Evolutionary conservation across 306 rosid genomes (phyloP), one percentile per base, ranked within the genome.

Genomic region (Prunus campanulata): DNA sequence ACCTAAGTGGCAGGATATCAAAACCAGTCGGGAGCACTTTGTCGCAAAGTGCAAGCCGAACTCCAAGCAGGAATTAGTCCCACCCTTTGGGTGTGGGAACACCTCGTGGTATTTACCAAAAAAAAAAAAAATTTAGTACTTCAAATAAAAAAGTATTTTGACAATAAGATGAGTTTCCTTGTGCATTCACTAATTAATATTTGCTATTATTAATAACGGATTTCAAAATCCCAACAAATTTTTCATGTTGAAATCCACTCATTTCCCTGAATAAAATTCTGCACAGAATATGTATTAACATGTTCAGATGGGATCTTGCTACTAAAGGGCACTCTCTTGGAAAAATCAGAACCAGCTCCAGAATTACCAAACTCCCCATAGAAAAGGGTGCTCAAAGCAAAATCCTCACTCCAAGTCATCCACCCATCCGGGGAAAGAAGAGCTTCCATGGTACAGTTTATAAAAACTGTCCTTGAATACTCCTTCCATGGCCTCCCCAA

Each of bases 401-500:
- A 83, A 8, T 89, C 85, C 10, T 86, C 93, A 11, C 50, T 70
- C 97, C 97, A 92, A 13, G 93, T 91, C 87, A 89, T 24, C 97
- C 97, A 95, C 7, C 97, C 99, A 20, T 79, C 54, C 0, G 91
- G 85, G 0, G 82, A 51, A 25, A 95, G 8, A 5, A 95, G 83
- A 1, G 54, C 85, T 68, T 86, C 97, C 66, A 95, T 51, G 2
- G 10, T 18, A 1, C 90, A 86, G 4, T 81, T 63, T 11, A 95
- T 66, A 73, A 85, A 89, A 77, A 92, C 91, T 0, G 93, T 87
- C 74, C 99, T 90, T 0, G 97, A 88, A 65, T 81, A 95, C 79
- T 82, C 86, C 86, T 89, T 95, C 99, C 99, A 95, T 2, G 99
- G 99, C 89, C 99, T 90, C 25, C 99, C 99, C 86, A 95, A 82